These are phyloP conservation scores for Quercus alba DNA, from an alignment of 306 rosid species.

Conservation along the genomic window DNA sequence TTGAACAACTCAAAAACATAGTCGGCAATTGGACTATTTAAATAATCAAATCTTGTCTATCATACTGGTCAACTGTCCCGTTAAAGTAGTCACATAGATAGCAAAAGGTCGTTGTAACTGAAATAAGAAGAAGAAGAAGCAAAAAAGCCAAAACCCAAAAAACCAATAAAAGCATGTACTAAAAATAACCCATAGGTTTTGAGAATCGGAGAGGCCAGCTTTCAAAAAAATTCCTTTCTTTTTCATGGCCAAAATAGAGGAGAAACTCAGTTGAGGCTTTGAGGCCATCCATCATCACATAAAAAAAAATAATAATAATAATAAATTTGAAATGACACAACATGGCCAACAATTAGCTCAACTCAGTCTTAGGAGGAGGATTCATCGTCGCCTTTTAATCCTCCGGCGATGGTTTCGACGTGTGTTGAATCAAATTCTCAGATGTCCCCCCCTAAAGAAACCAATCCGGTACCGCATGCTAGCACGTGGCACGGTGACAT, in stretches of 20 bases:
- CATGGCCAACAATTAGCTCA: slow-evolving; percentile 14
- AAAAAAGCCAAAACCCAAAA: not conserved
- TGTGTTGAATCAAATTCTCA: slow-evolving; percentile 40
- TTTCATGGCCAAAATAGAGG: slow-evolving; percentile 50
- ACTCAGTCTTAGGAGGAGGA: slow-evolving; percentile 28
- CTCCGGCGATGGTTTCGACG: slow-evolving; percentile 66
- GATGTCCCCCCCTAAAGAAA: slow-evolving; percentile 55
- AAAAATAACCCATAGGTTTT: slow-evolving; percentile 28
- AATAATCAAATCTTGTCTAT: slow-evolving; percentile 9
- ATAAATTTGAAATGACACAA: slow-evolving; percentile 20
- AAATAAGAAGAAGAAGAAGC: not conserved
- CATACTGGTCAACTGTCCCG: slow-evolving; percentile 64
- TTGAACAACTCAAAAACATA: not conserved
- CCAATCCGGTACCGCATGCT: slow-evolving; percentile 46
- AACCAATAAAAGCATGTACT: slow-evolving; percentile 12
- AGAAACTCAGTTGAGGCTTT: slow-evolving; percentile 48
- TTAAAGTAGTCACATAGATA: slow-evolving; percentile 45
- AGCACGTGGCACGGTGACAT: slow-evolving; percentile 19
- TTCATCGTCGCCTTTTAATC: slow-evolving; percentile 39
- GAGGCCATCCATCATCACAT: slow-evolving; percentile 37
- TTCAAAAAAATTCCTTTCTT: slow-evolving; percentile 27
- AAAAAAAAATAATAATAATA: too few species aligned
- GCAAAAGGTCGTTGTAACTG: slow-evolving; percentile 59
- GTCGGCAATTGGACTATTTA: slow-evolving; percentile 22
- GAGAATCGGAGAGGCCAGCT: slow-evolving; percentile 34